Base-by-base conservation (phyloP, 1,284 basidiomycete genomes). In the Athelia sp. region DNA sequence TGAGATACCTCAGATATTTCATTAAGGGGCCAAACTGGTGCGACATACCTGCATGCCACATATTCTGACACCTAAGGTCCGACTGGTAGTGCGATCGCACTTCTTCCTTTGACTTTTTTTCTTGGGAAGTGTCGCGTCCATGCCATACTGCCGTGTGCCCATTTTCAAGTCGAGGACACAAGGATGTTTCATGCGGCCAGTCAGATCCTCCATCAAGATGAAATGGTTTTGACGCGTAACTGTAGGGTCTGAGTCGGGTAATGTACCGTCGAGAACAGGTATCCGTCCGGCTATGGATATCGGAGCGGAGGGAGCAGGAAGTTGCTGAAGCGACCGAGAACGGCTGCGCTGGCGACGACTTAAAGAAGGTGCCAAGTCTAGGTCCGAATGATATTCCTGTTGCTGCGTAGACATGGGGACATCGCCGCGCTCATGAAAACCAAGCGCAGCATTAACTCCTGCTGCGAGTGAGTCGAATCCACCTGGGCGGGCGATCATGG, bases 151-250 rank as follows among this genome's bases (percentile, higher is more conserved):
- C 38, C 96, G 79, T 29, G 95, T 98, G 13, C 96, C 96, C 96
- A 99, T 99, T 76, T 99, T 99, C 60, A 99, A 75, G 68, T 99
- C 96, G 56, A 99, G 81, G 38, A 99, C 97, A 63, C 96, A 99
- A 3, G 97, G 93, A 47, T 83, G 84, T 66, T 90, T 95, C 58
- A 98, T 70, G n/a, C 90, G 76, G 18, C 97, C 97, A 1, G 96
- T 99, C 42, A 99, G 73, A 63, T 99, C 97, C 68, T 99, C 96
- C 92, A 99, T 96, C 54, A 99, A 78, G 58, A 99, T 94, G 67
- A 99, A 99, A 63, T 98, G 89, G 65, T 98, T 94, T 68, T 97
- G 94, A 15, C 95, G 84, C 14, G 90, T 82, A 43, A 87, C 75
- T 56, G 73, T 60, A 51, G 68, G 57, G 50, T 72, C 63, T 10